Conservation (phyloP, 73 alveolate species). For the Urostyla sp. region DNA sequence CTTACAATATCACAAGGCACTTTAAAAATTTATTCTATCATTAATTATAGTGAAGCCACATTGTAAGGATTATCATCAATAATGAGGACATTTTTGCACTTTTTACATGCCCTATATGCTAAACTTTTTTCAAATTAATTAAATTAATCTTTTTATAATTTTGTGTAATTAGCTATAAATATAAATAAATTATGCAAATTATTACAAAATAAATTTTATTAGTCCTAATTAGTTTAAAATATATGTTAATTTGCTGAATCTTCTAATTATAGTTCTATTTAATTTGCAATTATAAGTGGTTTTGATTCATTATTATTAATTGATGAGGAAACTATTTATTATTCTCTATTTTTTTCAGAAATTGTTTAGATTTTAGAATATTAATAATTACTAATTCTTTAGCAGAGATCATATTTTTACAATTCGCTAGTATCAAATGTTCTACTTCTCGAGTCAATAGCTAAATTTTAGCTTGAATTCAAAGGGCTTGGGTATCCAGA, state of each 20-base stretch:
- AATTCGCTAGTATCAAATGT: no score
- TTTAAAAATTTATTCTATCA: constrained; percentile 18
- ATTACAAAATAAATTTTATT: neutral
- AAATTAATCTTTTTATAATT: neutral
- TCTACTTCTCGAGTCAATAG: no score
- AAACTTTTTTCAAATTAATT: neutral
- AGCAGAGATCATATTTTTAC: no score
- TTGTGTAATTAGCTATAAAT: neutral
- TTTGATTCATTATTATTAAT: no score
- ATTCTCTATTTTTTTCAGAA: no score
- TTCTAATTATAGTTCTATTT: neutral
- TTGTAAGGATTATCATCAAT: constrained; percentile 50
- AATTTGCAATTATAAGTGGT: no score
- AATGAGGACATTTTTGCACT: constrained; percentile 26
- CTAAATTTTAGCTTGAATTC: neutral
- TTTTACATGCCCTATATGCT: neutral
- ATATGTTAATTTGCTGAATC: neutral
- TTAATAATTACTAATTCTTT: no score
- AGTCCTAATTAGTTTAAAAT: neutral
- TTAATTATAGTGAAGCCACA: constrained; percentile 25
- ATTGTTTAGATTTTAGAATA: no score
- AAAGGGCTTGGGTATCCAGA: neutral
- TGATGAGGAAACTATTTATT: no score
- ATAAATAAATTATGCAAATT: no score
- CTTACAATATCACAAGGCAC: constrained; percentile 21